These are phyloP conservation scores for Chlorella sp. DNA, from an alignment of 139 green algal genomes.

Conservation along the genomic window DNA sequence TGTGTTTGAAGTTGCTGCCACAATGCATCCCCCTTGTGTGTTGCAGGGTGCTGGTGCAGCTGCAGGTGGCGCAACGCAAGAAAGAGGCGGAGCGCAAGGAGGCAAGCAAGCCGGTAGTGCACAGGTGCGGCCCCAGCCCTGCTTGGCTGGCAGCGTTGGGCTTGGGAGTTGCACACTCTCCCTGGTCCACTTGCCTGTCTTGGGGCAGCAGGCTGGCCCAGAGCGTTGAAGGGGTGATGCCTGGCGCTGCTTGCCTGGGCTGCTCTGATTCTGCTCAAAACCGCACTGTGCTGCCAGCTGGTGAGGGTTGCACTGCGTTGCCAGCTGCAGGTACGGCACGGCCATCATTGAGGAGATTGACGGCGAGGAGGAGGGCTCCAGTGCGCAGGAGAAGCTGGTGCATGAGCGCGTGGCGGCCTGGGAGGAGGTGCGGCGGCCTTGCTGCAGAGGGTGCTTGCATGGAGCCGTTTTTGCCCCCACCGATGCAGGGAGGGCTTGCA, in stretches of 20 bases:
- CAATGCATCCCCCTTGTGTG: too few species aligned
- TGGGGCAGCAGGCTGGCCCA: too few species aligned
- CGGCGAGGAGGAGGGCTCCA: neutral
- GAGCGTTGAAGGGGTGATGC: too few species aligned
- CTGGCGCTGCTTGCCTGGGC: too few species aligned
- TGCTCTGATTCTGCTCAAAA: too few species aligned
- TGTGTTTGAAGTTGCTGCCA: too few species aligned
- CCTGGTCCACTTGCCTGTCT: too few species aligned
- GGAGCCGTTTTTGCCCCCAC: neutral
- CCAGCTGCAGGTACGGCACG: neutral
- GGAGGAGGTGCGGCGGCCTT: neutral
- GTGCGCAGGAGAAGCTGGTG: constrained; percentile 3
- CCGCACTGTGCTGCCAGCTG: neutral
- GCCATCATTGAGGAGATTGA: constrained; percentile 25
- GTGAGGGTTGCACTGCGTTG: neutral
- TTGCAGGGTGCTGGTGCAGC: neutral
- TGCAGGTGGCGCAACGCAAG: neutral
- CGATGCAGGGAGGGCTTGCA: too few species aligned
- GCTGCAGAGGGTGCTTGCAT: neutral
- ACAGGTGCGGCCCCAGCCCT: neutral
- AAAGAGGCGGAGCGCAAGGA: neutral
- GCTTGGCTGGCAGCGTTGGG: too few species aligned
- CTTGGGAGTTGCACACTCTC: too few species aligned
- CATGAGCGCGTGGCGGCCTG: constrained; percentile 2
- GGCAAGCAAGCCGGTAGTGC: neutral